Base-by-base conservation (phyloP, 2,329 filamentous ascomycete species). In the Aschersonia sp. region DNA sequence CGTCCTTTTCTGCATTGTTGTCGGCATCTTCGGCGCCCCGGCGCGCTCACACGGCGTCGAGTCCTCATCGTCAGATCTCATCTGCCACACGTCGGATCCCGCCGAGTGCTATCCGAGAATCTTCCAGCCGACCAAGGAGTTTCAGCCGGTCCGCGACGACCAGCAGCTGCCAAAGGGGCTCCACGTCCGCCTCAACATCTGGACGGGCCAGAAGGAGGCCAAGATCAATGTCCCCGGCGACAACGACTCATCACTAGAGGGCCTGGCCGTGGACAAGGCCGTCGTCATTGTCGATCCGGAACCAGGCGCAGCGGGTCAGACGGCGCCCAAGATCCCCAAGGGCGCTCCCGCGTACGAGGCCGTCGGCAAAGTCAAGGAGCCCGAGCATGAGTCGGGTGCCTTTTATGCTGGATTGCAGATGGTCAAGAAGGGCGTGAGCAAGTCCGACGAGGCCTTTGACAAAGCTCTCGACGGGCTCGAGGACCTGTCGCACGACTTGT, bases 401-500 rank as follows among this genome's bases (percentile, higher is more conserved):
- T 66, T 66, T 47, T 53, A 53, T 41, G 61, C 67, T 30, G 71
- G 74, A 7, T 62, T 81, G 45, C 61, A 67, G 35, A 63, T 70
- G 40, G 58, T 81, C 45, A 74, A 75, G 55, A 67, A 61, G 44
- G 66, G 68, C n/a, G 55, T 56, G 9, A 53, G 51, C 22, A 54
- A 55, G 6, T 53, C 54, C 41, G 58, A 60, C 12, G 54, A 62
- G 47, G 60, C 58, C 4, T 64, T 78, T 11, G 70, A 74, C 41
- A 63, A 64, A 9, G 74, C 75, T 0, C 67, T 85, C 6, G 70
- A 75, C 35, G 68, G 68, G 35, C 69, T 85, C n/a, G 69, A 75
- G 51, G 79, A 84, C 6, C 64, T 83, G 31, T 74, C 79, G 0
- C 79, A 84, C 60, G 81, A 83, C 60, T 77, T 83, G 52, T 84